Evolutionary conservation across 2,329 filamentous ascomycete genomes (phyloP).

Genomic region (Byssoonygena ceratinophila): DNA sequence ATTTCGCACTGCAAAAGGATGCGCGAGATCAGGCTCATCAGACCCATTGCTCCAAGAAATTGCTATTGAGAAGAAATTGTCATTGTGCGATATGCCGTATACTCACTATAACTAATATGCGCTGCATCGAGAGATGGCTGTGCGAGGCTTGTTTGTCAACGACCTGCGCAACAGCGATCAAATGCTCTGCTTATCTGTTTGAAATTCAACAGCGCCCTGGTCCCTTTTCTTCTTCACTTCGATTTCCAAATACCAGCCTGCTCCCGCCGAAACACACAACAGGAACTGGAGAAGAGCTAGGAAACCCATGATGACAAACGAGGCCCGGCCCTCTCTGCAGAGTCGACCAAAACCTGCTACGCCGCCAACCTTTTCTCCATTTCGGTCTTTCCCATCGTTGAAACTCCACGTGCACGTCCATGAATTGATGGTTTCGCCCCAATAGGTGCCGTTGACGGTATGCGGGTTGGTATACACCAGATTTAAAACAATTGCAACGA

Average conservation of each 20-base stretch:
- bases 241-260: constrained; percentile 25
- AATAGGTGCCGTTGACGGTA: constrained; percentile 22
- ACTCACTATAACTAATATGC: no score
- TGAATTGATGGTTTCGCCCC: constrained; percentile 31
- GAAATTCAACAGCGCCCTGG: neutral
- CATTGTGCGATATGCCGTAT: no score
- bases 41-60: no score
- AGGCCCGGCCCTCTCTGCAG: constrained; percentile 30
- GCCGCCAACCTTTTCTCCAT: constrained; percentile 18
- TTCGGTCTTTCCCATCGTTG: constrained; percentile 12
- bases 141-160: no score
- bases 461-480: constrained; percentile 24
- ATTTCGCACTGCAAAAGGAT: no score
- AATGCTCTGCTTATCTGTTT: constrained; percentile 4
- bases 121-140: no score
- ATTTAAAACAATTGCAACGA: constrained; percentile 26
- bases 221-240: constrained; percentile 14
- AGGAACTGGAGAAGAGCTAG: constrained; percentile 28
- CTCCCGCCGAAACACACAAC: constrained; percentile 25
- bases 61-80: no score
- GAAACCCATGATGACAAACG: constrained; percentile 28
- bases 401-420: constrained; percentile 36
- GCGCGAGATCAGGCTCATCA: no score
- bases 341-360: constrained; percentile 31
- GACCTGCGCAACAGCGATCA: no score